Base-by-base conservation (phyloP, 1,284 basidiomycete species). In the Neonothopanus nambi region DNA sequence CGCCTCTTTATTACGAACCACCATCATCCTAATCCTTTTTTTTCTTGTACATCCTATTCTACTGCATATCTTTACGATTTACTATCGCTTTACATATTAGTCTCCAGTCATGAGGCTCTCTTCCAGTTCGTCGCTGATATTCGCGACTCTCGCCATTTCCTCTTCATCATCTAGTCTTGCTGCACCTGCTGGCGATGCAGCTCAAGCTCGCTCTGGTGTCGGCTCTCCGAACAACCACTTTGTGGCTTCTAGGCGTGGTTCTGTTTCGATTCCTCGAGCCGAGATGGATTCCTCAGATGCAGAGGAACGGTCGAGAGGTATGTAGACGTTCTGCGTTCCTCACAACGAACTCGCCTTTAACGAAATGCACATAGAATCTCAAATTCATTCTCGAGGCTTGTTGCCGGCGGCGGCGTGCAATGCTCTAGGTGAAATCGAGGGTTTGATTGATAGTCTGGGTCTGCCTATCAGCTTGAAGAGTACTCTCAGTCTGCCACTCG, bases 61-160 rank as follows among this genome's bases (percentile, higher is more conserved):
- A 58, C 40, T 52, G 43, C 30, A 48, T 38, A 52, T 11, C 18
- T 45, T 37, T 43, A 48, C 42, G 33, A 38, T 44, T 36, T 37
- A 40, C 30, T 9, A 33, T 33, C 30, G 30, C 30, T 33, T 33
- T 33, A 13, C 30, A 33, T 52, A 23, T 48, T 44, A 17, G 50
- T 54, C 52, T 45, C 49, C 40, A 50, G 68, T 59, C 43, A 78
- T 77, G 76, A 76, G 71, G 61, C 61, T 79, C 48, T 62, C 76
- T 36, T 61, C 76, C 36, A 75, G 74, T 62, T 72, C 75, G 21
- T 78, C 76, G 30, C 50, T 78, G 48, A 56, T 79, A 55, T 60
- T 78, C 35, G 72, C 75, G 35, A 69, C 73, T 21, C 65, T 78
- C 54, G 76, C 76, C 45, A 65, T 77, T 50, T 78, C 76, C 30